Percentiles rank a stretch among this genome's conserved stretches.
These are phyloP conservation scores for Xylariaceae sp. DNA, from an alignment of 2,329 filamentous ascomycete genomes.

Conservation along the genomic window DNA sequence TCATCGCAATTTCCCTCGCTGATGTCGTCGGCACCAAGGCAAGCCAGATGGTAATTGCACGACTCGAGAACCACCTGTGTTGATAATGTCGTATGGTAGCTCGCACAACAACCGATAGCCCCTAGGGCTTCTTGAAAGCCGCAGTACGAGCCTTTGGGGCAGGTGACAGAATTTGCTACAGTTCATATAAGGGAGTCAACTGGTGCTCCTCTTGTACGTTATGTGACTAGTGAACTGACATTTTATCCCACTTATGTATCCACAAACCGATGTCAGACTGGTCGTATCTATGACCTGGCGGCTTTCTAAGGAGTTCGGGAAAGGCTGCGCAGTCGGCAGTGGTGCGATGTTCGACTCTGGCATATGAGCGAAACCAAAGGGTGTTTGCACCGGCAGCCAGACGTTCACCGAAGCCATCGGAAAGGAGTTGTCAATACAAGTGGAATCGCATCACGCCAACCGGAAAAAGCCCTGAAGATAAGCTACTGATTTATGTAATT, in stretches of 20 bases:
- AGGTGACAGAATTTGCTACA: neutral
- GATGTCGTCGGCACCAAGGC: neutral
- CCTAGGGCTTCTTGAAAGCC: neutral
- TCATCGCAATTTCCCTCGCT: neutral
- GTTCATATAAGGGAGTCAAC: neutral
- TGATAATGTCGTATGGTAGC: neutral
- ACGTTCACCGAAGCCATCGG: neutral
- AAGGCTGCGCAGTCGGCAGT: neutral
- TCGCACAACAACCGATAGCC: neutral
- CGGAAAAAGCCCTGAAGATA: neutral
- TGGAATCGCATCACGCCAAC: too few species aligned
- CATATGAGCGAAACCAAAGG: neutral
- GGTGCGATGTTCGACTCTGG: neutral
- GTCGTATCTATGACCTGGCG: neutral
- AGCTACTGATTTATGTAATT: neutral
- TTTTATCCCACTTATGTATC: neutral
- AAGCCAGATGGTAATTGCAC: neutral
- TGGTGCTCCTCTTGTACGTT: neutral
- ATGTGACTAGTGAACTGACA: neutral
- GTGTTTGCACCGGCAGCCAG: neutral
- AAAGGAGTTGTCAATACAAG: neutral
- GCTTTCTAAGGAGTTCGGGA: neutral
- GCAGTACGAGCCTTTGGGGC: neutral
- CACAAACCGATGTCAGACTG: neutral
- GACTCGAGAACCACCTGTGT: neutral